Base-by-base conservation (phyloP, 345 rosid species). In the Passiflora organensis region DNA sequence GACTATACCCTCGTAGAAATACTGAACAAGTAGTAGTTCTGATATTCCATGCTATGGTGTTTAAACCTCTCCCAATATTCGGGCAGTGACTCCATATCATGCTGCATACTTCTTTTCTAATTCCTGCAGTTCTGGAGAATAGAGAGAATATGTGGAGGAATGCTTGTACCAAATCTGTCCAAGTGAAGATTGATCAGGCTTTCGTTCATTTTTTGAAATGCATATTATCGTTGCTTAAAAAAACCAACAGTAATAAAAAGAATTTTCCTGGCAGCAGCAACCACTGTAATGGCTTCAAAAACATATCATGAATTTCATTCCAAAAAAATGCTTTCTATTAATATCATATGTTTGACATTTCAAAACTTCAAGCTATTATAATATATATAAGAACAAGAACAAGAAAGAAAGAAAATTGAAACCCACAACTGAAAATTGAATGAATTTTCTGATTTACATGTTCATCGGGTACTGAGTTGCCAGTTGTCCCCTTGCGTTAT, bases 401-500 rank as follows among this genome's bases (percentile, higher is more conserved):
- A n/a, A n/a, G n/a, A 41, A 32, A 42, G 32, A 55, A 48, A 32
- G 52, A 22, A 0, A 22, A 32, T 12, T n/a, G 23, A 4, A 36
- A 21, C n/a, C 32, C 43, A 19, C 44, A 53, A 34, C 45, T 13
- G 59, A 46, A 53, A 20, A 23, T 21, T 1, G 15, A 4, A 53
- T 2, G 25, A 11, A 22, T 43, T 24, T n/a, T n/a, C n/a, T 13
- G 23, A 39, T 37, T 10, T 23, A 24, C 14, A 28, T 8, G 15
- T 13, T 32, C 5, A 14, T 25, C 42, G 5, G 43, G 42, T 12
- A 59, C 62, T 46, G 48, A 48, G 63, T 45, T 12, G 20, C 58
- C 46, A 25, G 55, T 60, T 71, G 63, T 43, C 58, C 68, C 20
- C 39, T 55, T 62, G 44, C 51, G 6, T 6, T 11, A 17, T 59